phyloP scores from a whole-genome alignment of 23 red algal genomes.

The Gracilariopsis chorda region DNA sequence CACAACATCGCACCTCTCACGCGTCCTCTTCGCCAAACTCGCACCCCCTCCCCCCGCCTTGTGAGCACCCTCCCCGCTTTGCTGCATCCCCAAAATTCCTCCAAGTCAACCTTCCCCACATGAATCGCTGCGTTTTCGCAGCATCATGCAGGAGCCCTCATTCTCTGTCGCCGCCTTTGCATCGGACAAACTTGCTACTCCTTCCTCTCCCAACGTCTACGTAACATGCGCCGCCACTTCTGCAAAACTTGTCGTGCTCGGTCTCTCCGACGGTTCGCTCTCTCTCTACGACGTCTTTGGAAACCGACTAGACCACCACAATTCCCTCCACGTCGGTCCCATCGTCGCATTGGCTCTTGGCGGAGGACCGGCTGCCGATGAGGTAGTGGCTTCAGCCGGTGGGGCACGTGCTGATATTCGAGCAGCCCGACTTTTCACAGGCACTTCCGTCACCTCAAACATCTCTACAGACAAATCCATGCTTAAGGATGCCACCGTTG shows the following conservation, averaged over 20 bases:
- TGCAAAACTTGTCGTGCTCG: constrained; percentile 55
- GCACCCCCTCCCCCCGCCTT: too few relatives aligned
- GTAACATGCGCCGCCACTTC: constrained; percentile 46
- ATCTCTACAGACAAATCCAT: constrained; percentile 1
- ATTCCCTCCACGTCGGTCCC: constrained; percentile 39
- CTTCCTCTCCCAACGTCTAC: not conserved
- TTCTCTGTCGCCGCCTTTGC: constrained; percentile 57
- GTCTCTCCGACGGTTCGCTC: constrained; percentile 58
- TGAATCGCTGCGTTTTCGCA: not conserved
- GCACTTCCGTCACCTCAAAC: not conserved
- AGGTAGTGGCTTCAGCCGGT: constrained; percentile 41
- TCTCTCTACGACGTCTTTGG: constrained; percentile 64
- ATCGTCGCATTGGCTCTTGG: constrained; percentile 60
- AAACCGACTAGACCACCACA: constrained; percentile 51
- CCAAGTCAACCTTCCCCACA: too few relatives aligned
- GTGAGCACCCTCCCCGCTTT: too few relatives aligned
- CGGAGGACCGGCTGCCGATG: constrained; percentile 15
- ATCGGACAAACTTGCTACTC: not conserved
- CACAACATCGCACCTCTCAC: too few relatives aligned
- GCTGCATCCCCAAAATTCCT: too few relatives aligned
- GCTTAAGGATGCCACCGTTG: constrained; percentile 30
- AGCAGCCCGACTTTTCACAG: constrained; percentile 19
- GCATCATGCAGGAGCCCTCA: constrained; percentile 31
- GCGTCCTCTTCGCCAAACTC: too few relatives aligned
- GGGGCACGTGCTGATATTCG: constrained; percentile 36